These are phyloP conservation scores for Coniochaeta sp. DNA, from an alignment of 2,329 filamentous ascomycete species.

Conservation along the genomic window DNA sequence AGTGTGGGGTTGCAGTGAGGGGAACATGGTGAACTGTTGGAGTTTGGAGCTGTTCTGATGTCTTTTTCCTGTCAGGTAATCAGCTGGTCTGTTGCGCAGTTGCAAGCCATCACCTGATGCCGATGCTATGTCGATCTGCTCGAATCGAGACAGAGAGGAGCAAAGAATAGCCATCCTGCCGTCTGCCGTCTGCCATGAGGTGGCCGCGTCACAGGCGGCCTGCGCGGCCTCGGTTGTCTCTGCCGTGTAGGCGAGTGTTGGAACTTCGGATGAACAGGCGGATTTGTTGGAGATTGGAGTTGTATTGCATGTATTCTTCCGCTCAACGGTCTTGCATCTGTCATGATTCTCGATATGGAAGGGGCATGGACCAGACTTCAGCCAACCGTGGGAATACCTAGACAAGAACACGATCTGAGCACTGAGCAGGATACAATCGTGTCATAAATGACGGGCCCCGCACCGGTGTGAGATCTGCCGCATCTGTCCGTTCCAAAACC, in stretches of 20 bases:
- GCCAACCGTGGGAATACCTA: not conserved
- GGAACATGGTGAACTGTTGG: not conserved
- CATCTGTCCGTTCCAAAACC: not conserved
- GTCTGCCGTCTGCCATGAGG: not conserved
- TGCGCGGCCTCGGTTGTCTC: not conserved
- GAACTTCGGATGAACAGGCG: not conserved
- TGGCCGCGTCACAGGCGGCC: not conserved
- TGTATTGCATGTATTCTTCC: not conserved
- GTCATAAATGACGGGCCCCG: not conserved
- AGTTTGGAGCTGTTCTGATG: not conserved
- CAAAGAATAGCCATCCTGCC: not conserved
- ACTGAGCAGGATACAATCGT: not conserved
- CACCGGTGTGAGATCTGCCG: constrained; percentile 1
- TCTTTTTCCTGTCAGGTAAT: too few species aligned
- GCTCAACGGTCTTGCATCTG: not conserved
- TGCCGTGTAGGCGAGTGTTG: not conserved
- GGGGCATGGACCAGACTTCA: too few species aligned
- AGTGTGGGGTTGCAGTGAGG: not conserved
- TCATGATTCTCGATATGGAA: not conserved
- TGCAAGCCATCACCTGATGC: not conserved
- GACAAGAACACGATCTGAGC: not conserved
- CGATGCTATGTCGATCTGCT: not conserved
- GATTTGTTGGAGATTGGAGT: too few species aligned
- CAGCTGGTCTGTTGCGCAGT: not conserved
- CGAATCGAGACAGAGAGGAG: not conserved